Evolutionary conservation across 768 basidiomycete species (phyloP).

Genomic region (Pisolithus tinctorius): DNA sequence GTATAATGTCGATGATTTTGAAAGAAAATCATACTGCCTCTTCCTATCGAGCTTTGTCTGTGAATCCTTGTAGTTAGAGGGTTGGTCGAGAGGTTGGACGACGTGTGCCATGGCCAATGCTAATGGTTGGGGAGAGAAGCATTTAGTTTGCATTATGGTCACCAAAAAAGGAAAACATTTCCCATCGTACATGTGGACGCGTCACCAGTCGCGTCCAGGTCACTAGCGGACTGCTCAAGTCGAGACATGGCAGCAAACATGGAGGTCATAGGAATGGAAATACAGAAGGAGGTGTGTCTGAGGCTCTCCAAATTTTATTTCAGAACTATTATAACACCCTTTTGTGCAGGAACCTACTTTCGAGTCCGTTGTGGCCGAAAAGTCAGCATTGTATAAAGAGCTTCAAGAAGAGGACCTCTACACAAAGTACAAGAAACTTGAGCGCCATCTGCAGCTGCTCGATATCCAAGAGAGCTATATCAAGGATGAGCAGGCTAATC

Average conservation of each 20-base stretch:
- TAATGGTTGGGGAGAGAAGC: background rate
- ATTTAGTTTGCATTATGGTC: background rate
- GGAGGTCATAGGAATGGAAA: conserved; percentile 88
- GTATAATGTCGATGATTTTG: conserved; percentile 85
- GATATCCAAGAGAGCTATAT: conserved; percentile 95
- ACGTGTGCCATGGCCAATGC: conserved; percentile 69
- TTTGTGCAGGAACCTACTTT: conserved; percentile 76
- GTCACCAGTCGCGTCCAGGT: conserved; percentile 15
- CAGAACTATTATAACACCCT: background rate
- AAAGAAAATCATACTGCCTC: conserved; percentile 72
- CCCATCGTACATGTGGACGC: conserved; percentile 23
- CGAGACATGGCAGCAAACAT: conserved; percentile 37
- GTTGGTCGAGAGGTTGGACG: conserved; percentile 79
- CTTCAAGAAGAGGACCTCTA: conserved; percentile 91
- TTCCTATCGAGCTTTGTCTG: conserved; percentile 74
- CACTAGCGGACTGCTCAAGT: background rate
- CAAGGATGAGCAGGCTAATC: conserved; percentile 96
- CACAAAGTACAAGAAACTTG: conserved; percentile 94
- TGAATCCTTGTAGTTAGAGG: conserved; percentile 96
- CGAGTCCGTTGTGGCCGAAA: conserved; percentile 82
- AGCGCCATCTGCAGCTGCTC: conserved; percentile 91
- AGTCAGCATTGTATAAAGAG: conserved; percentile 79
- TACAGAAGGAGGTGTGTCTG: conserved; percentile 66
- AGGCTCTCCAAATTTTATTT: background rate
- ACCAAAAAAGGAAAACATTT: conserved; percentile 22